Evolutionary conservation across 805 yeast species (phyloP).

Genomic region (Lipomyces yamadae): DNA sequence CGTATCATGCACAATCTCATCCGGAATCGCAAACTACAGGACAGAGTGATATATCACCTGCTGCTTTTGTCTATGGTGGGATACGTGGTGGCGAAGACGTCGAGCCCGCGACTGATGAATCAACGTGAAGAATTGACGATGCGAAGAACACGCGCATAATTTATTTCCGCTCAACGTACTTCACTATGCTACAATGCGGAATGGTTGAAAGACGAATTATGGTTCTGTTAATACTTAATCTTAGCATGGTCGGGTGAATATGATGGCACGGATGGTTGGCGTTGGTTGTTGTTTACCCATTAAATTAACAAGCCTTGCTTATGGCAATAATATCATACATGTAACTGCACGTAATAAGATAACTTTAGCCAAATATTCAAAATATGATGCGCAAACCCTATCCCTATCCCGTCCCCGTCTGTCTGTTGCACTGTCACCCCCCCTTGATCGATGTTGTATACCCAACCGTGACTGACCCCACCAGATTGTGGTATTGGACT

Average conservation of each 20-base stretch:
- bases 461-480: background rate
- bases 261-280: background rate
- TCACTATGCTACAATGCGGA: background rate
- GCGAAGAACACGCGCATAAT: conserved; percentile 6
- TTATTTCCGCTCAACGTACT: conserved; percentile 5
- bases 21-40: background rate
- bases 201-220: too few species aligned
- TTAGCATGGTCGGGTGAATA: background rate
- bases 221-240: background rate
- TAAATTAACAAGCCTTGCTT: background rate
- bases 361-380: too few species aligned
- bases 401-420: background rate
- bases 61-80: background rate
- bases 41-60: background rate
- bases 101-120: background rate
- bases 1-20: background rate
- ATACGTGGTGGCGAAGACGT: conserved; percentile 5
- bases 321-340: background rate
- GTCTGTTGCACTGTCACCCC: background rate
- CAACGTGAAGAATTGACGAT: background rate
- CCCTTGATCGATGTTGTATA: too few species aligned
- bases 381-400: background rate
- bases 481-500: background rate
- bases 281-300: background rate
- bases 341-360: too few species aligned